These are phyloP conservation scores for Zopfochytrium polystomum DNA, from an alignment of 371 early-diverging fungal species.

Conservation along the genomic window DNA sequence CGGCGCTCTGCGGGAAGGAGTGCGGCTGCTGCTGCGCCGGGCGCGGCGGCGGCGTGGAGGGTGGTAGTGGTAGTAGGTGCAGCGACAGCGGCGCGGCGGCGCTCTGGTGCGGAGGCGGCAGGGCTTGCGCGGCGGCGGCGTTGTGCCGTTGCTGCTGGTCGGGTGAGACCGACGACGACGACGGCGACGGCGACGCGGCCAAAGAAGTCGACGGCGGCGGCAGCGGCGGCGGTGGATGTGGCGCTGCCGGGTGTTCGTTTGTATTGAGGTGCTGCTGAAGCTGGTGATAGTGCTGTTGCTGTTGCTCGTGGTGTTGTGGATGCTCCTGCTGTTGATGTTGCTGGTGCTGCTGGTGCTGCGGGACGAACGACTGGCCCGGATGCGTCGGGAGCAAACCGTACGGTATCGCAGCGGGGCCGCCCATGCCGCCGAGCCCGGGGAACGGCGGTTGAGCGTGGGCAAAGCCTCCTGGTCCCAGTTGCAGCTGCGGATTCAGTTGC, in stretches of 20 bases:
- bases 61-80: not conserved
- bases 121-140: too few relatives aligned
- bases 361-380: too few relatives aligned
- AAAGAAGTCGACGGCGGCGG: not conserved
- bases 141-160: too few relatives aligned
- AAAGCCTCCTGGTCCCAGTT: not conserved
- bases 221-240: too few relatives aligned
- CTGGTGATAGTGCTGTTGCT: not conserved
- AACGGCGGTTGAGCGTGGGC: not conserved
- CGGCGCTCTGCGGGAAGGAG: too few relatives aligned
- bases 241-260: not conserved
- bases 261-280: not conserved
- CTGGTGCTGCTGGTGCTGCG: not conserved
- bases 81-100: too few relatives aligned
- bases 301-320: slow-evolving; percentile 2
- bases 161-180: not conserved
- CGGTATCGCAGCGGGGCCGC: not conserved
- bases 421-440: not conserved
- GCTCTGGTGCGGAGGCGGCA: too few relatives aligned
- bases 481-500: not conserved
- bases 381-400: too few relatives aligned
- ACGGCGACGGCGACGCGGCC: not conserved
- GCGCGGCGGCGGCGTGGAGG: not conserved
- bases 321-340: not conserved
- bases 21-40: too few relatives aligned